phyloP scores from a whole-genome alignment of 2,329 filamentous ascomycete species.

The Didymella arachidicola region DNA sequence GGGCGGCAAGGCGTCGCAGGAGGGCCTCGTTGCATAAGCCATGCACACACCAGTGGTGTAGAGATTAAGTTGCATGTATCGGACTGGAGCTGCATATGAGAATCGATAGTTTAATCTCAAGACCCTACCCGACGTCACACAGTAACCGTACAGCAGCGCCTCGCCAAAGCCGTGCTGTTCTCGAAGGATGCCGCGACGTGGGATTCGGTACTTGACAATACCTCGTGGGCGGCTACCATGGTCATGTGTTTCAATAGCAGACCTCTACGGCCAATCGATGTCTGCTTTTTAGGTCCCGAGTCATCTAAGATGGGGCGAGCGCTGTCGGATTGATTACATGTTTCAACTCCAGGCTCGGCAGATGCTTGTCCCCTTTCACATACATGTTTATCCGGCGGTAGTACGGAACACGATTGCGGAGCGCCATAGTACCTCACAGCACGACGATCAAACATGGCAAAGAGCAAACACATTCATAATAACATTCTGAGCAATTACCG shows the following conservation, averaged over 20 bases:
- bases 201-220: not conserved
- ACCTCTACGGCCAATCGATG: not conserved
- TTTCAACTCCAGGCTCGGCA: constrained; percentile 24
- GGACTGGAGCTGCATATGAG: constrained; percentile 1
- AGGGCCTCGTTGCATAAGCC: constrained; percentile 13
- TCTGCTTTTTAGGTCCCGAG: not conserved
- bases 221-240: not conserved
- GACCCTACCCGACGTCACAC: constrained; percentile 1
- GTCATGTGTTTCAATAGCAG: constrained; percentile 4
- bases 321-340: constrained; percentile 19
- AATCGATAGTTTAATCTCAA: constrained; percentile 17
- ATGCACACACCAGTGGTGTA: not conserved
- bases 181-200: not conserved
- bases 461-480: too few relatives aligned
- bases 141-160: not conserved
- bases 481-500: not conserved
- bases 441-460: not conserved
- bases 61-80: not conserved
- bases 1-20: constrained; percentile 17
- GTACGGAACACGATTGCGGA: constrained; percentile 9
- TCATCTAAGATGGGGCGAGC: constrained; percentile 4
- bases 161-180: not conserved
- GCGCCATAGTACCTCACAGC: constrained; percentile 7
- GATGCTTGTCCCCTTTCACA: constrained; percentile 12
- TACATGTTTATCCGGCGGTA: constrained; percentile 35